Conservation (phyloP, 2,329 filamentous ascomycete genomes). For the Orbilia blumenaviensis region DNA sequence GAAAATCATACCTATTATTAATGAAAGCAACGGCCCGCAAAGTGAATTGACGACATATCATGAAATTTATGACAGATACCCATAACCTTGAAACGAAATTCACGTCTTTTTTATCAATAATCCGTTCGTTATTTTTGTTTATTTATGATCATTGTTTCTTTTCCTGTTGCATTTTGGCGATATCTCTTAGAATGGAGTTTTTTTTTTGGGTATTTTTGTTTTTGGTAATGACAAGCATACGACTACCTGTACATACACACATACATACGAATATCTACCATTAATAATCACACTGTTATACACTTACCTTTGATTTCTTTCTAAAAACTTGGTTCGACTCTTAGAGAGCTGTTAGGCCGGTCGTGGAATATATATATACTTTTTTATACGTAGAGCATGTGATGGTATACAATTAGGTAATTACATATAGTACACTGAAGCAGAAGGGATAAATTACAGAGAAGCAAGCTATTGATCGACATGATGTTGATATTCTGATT, state of each 20-base stretch:
- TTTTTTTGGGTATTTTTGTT: neutral
- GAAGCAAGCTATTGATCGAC: neutral
- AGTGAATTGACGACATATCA: neutral
- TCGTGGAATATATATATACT: neutral
- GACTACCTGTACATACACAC: neutral
- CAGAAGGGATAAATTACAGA: neutral
- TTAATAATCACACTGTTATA: neutral
- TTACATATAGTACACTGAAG: conserved; percentile 7
- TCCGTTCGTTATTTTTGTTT: neutral
- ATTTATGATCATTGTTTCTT: neutral
- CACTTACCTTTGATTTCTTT: neutral
- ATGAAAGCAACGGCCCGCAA: neutral
- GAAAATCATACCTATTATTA: neutral
- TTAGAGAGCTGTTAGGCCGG: no score
- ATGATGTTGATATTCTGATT: neutral
- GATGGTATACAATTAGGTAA: neutral
- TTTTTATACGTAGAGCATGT: neutral
- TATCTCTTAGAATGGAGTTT: conserved; percentile 4
- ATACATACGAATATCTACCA: neutral
- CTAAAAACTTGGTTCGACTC: neutral
- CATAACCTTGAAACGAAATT: neutral
- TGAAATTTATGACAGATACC: conserved; percentile 7
- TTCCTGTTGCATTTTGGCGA: neutral
- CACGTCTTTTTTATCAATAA: neutral
- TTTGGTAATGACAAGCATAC: neutral